Percentiles rank a stretch among this genome's conserved stretches.
phyloP scores from a whole-genome alignment of 805 yeast genomes.

The Saccharomycopsis sp. region DNA sequence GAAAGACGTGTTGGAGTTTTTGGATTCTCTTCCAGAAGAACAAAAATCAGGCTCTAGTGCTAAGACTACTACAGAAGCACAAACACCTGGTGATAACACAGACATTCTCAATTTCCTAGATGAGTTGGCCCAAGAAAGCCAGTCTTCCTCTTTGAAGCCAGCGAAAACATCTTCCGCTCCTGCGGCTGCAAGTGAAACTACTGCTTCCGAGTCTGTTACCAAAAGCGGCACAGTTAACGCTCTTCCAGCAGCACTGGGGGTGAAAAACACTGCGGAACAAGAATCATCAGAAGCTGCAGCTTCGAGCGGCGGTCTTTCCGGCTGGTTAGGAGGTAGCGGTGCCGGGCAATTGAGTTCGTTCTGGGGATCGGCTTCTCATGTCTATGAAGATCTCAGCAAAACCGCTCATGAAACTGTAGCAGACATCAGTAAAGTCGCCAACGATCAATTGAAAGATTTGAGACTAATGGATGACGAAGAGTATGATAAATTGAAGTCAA shows the following conservation, averaged over 20 bases:
- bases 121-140: slow-evolving; percentile 59
- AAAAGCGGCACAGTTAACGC: slow-evolving; percentile 5
- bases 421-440: slow-evolving; percentile 15
- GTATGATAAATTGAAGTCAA: slow-evolving; percentile 4
- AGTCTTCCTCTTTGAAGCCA: slow-evolving; percentile 27
- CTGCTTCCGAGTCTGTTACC: not conserved
- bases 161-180: slow-evolving; percentile 22
- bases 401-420: slow-evolving; percentile 18
- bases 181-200: not conserved
- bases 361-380: slow-evolving; percentile 56
- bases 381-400: slow-evolving; percentile 22
- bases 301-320: slow-evolving; percentile 56
- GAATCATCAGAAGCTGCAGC: slow-evolving; percentile 31
- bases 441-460: slow-evolving; percentile 13
- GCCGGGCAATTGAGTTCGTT: slow-evolving; percentile 54
- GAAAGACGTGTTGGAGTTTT: slow-evolving; percentile 71
- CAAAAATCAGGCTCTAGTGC: slow-evolving; percentile 26
- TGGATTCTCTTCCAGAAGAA: slow-evolving; percentile 68
- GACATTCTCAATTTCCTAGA: slow-evolving; percentile 43
- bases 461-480: slow-evolving; percentile 6
- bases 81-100: slow-evolving; percentile 27
- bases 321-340: slow-evolving; percentile 71
- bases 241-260: not conserved
- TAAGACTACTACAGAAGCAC: slow-evolving; percentile 38
- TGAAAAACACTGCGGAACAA: not conserved